Percentiles rank a stretch among this genome's conserved stretches.
phyloP scores from a whole-genome alignment of 164 flowering plant species.

The Umbilicus rupestris region DNA sequence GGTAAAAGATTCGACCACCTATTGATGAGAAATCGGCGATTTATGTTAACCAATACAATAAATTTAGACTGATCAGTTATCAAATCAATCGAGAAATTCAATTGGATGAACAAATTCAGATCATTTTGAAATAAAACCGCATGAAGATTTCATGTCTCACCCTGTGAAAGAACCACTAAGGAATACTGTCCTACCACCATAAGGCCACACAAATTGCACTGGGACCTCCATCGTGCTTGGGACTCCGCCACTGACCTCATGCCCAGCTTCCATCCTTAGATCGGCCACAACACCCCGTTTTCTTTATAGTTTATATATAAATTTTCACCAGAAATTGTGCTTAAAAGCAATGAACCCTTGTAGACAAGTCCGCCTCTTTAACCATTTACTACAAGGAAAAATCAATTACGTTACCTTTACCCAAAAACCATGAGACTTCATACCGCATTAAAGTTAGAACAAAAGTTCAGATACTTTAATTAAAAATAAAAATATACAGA shows the following conservation, averaged over 20 bases:
- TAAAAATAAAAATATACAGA: not conserved
- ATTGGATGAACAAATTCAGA: not conserved
- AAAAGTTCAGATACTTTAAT: not conserved
- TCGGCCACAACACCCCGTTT: slow-evolving; percentile 12
- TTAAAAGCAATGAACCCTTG: not conserved
- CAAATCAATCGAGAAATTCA: not conserved
- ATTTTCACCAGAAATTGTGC: not conserved
- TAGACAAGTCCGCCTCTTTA: not conserved
- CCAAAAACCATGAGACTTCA: not conserved
- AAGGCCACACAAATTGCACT: slow-evolving; percentile 44
- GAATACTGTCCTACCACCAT: slow-evolving; percentile 44
- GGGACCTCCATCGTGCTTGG: slow-evolving; percentile 31
- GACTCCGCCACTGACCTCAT: slow-evolving; percentile 22
- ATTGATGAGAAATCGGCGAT: slow-evolving; percentile 7
- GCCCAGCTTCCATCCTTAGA: slow-evolving; percentile 27
- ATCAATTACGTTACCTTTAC: not conserved
- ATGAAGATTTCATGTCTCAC: slow-evolving; percentile 18
- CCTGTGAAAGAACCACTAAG: slow-evolving; percentile 43
- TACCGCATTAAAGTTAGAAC: not conserved
- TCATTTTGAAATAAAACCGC: not conserved
- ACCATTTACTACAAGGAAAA: not conserved
- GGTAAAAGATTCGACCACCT: slow-evolving; percentile 73
- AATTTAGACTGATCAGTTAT: not conserved
- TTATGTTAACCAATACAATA: not conserved
- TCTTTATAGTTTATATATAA: not conserved